These are phyloP conservation scores for Paraphoma sp. DNA, from an alignment of 2,329 filamentous ascomycete species.

Conservation along the genomic window DNA sequence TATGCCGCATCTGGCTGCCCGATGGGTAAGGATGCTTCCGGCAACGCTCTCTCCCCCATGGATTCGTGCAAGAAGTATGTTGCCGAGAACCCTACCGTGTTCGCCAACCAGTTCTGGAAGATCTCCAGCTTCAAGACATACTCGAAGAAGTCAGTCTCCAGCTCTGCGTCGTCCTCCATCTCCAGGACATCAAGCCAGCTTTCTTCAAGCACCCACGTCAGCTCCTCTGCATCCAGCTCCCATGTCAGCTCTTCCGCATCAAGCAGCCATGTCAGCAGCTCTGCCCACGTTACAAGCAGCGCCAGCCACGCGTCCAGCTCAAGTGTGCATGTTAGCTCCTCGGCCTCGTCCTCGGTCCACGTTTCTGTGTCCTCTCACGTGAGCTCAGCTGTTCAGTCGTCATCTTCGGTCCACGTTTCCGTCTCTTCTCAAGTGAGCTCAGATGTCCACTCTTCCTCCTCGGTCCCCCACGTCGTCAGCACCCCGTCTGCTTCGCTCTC, in stretches of 20 bases:
- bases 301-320: background rate
- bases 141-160: conserved; percentile 13
- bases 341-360: conserved; percentile 1
- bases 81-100: conserved; percentile 69
- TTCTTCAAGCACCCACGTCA: background rate
- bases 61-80: conserved; percentile 73
- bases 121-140: conserved; percentile 53
- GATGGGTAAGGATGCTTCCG: conserved; percentile 20
- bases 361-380: background rate
- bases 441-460: background rate
- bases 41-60: conserved; percentile 13
- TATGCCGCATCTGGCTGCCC: conserved; percentile 68
- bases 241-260: background rate
- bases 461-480: background rate
- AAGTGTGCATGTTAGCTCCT: background rate
- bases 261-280: background rate
- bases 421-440: too few species aligned
- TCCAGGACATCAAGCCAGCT: background rate
- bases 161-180: conserved; percentile 18
- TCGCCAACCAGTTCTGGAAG: conserved; percentile 75
- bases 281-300: background rate
- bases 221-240: background rate
- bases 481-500: background rate
- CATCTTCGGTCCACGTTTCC: background rate
- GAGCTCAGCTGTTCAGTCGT: background rate